phyloP scores from a whole-genome alignment of 1,139 yeast genomes.

The Blastobotrys buckinghamii region DNA sequence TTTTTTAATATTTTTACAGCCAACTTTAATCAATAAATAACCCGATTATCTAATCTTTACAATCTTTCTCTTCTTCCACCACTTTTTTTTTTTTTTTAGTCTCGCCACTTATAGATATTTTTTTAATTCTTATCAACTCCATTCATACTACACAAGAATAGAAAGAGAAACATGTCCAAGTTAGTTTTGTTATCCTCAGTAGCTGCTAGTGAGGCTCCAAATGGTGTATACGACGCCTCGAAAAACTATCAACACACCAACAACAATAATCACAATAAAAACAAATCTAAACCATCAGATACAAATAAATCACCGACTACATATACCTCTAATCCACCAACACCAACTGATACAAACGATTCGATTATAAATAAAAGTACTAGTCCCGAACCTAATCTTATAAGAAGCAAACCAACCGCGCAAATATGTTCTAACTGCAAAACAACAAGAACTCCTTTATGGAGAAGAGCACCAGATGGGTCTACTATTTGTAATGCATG shows the following conservation, averaged over 20 bases:
- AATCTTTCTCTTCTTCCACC: neutral
- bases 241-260: neutral
- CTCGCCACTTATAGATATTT: neutral
- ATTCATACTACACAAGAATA: neutral
- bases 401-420: slow-evolving; percentile 17
- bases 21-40: too few species aligned
- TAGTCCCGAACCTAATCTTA: neutral
- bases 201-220: slow-evolving; percentile 15
- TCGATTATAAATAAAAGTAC: too few species aligned
- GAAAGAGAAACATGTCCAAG: slow-evolving; percentile 18
- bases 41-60: neutral
- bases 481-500: slow-evolving; percentile 68
- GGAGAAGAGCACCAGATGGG: slow-evolving; percentile 66
- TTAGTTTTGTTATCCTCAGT: slow-evolving; percentile 23
- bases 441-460: slow-evolving; percentile 61
- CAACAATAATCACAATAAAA: neutral
- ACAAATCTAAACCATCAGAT: neutral
- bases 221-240: neutral
- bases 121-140: neutral
- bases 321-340: neutral
- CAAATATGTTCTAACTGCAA: slow-evolving; percentile 62
- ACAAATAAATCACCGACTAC: neutral
- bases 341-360: neutral
- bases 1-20: too few species aligned
- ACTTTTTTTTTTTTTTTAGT: neutral